phyloP scores from a whole-genome alignment of 768 basidiomycete species.

The Naganishia vaughanmartiniae region DNA sequence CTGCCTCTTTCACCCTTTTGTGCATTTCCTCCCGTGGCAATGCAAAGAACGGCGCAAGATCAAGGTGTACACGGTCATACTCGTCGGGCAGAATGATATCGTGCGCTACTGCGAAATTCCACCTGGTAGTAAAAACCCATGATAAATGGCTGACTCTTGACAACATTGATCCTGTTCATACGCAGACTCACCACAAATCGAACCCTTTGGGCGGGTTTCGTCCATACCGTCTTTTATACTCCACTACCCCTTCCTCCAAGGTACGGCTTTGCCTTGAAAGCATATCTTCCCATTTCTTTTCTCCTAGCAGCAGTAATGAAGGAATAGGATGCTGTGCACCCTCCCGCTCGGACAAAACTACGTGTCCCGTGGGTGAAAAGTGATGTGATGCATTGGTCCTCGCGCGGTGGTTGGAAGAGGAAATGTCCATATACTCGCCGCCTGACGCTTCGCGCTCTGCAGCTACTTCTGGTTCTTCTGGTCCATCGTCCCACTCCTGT shows the following conservation, averaged over 20 bases:
- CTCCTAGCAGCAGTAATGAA: conserved; percentile 47
- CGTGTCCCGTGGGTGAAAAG: conserved; percentile 48
- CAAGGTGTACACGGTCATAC: conserved; percentile 50
- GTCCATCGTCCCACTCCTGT: neutral
- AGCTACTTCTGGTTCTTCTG: conserved; percentile 1
- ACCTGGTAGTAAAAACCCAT: conserved; percentile 22
- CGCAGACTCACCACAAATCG: conserved; percentile 48
- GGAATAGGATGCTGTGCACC: conserved; percentile 51
- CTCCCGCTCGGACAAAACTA: conserved; percentile 35
- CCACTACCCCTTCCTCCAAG: conserved; percentile 49
- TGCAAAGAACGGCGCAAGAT: conserved; percentile 51
- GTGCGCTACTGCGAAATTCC: conserved; percentile 44
- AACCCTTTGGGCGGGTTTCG: conserved; percentile 53
- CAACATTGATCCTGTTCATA: neutral
- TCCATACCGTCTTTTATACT: conserved; percentile 52
- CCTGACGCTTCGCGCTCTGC: neutral
- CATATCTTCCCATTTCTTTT: conserved; percentile 50
- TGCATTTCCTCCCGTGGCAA: conserved; percentile 47
- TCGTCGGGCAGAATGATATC: conserved; percentile 50
- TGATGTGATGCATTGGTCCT: conserved; percentile 22
- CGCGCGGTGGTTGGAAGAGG: conserved; percentile 13
- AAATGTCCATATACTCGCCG: conserved; percentile 1
- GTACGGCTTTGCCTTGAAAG: conserved; percentile 50
- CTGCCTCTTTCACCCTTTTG: conserved; percentile 48
- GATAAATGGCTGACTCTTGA: neutral